Percentiles rank a stretch among this genome's conserved stretches.
Conservation (phyloP, 257 asterid genomes). For the Jacaranda mimosifolia region DNA sequence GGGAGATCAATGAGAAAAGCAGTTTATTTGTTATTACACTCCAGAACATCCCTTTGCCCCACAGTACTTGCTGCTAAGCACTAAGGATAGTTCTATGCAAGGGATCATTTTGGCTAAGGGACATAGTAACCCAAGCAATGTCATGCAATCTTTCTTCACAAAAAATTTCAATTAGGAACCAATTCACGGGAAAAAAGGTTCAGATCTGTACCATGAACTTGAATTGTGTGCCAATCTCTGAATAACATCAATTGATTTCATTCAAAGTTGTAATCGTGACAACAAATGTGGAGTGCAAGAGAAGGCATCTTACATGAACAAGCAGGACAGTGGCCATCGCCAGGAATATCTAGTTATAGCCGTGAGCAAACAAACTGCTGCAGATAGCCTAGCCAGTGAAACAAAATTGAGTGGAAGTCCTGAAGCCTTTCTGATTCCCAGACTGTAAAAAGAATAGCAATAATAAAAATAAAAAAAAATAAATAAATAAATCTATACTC, state of each 20-base stretch:
- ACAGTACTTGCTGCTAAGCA: not conserved
- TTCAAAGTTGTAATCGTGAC: not conserved
- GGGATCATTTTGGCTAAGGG: not conserved
- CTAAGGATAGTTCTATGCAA: not conserved
- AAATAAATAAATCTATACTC: not conserved
- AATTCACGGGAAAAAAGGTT: not conserved
- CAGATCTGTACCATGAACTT: not conserved
- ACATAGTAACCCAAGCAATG: not conserved
- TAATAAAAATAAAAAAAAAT: too few relatives aligned
- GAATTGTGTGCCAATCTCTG: not conserved
- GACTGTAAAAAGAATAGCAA: not conserved
- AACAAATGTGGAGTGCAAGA: not conserved
- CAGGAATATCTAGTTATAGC: not conserved
- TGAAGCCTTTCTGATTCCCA: not conserved
- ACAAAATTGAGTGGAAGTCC: not conserved
- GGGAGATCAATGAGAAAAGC: not conserved
- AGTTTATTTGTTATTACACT: not conserved
- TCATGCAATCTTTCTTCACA: not conserved
- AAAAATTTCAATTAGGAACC: not conserved
- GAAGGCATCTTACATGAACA: not conserved
- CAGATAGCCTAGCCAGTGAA: not conserved
- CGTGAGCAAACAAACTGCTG: slow-evolving; percentile 15
- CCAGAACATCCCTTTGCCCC: not conserved
- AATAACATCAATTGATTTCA: not conserved
- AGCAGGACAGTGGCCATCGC: not conserved